These are phyloP conservation scores for Oenanthe javanica DNA, from an alignment of 140 eudicot genomes.

Conservation along the genomic window DNA sequence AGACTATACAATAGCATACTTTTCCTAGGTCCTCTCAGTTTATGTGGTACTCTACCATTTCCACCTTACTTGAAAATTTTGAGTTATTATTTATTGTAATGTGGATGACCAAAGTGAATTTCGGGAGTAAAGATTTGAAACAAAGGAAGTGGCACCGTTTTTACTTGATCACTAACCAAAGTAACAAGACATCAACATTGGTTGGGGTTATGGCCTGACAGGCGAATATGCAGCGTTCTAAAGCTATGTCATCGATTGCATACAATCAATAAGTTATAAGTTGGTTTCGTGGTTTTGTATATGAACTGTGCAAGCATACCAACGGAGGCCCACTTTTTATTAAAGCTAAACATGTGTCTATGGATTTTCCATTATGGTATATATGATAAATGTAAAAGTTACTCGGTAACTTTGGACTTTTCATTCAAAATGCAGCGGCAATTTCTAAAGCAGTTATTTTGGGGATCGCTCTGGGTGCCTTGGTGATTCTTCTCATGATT, in stretches of 20 bases:
- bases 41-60: not conserved
- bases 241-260: no score
- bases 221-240: no score
- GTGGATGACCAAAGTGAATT: not conserved
- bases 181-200: not conserved
- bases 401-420: not conserved
- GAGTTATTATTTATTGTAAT: not conserved
- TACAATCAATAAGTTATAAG: no score
- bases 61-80: not conserved
- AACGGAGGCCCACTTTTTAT: not conserved
- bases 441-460: conserved; percentile 83
- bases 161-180: not conserved
- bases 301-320: no score
- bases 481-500: conserved; percentile 66
- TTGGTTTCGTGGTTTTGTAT: no score
- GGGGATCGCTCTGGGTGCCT: conserved; percentile 36
- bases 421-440: conserved; percentile 26
- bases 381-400: not conserved
- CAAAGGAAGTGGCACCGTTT: not conserved
- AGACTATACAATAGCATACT: not conserved
- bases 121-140: not conserved
- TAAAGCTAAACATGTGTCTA: not conserved
- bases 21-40: not conserved
- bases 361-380: not conserved
- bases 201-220: not conserved